A percentile compares a stretch with the other conserved stretches of the same genome.
Evolutionary conservation across 768 basidiomycete genomes (phyloP).

Genomic region (Paxillus rubicundulus): DNA sequence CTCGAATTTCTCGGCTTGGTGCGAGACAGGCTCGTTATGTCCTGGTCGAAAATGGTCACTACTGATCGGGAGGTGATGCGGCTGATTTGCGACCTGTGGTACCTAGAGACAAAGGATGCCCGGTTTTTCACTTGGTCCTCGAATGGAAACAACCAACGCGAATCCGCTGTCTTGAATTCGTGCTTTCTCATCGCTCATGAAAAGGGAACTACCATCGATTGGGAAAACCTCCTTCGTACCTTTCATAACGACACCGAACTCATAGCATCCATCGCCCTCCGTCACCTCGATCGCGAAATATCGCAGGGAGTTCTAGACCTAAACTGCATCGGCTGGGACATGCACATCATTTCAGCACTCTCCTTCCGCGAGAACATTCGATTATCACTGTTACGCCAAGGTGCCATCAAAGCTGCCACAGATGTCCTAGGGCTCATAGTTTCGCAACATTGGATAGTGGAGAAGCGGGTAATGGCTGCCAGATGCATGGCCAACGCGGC

Average conservation of each 20-base stretch:
- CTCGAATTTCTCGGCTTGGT: constrained; percentile 27
- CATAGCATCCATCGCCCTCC: constrained; percentile 19
- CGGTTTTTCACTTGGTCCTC: constrained; percentile 22
- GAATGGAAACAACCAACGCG: constrained; percentile 17
- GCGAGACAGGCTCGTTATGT: constrained; percentile 21
- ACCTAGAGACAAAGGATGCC: constrained; percentile 23
- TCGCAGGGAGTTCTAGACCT: constrained; percentile 18
- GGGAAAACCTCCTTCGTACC: constrained; percentile 20
- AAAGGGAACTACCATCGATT: constrained; percentile 15
- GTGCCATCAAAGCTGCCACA: constrained; percentile 22
- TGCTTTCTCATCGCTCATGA: constrained; percentile 29
- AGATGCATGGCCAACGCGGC: constrained; percentile 23
- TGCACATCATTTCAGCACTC: constrained; percentile 25
- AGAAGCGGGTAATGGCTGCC: constrained; percentile 12
- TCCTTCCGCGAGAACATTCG: constrained; percentile 17
- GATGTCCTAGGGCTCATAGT: constrained; percentile 21
- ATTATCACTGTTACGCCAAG: constrained; percentile 20
- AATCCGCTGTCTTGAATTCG: constrained; percentile 28
- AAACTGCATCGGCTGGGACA: constrained; percentile 27
- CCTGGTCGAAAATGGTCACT: constrained; percentile 26
- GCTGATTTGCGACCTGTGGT: constrained; percentile 29
- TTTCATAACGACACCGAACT: constrained; percentile 19
- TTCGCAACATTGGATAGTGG: constrained; percentile 12
- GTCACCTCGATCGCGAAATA: constrained; percentile 26
- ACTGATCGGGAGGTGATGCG: constrained; percentile 26